Conservation (phyloP, 2,329 filamentous ascomycete genomes). For the Colletotrichum sp. region DNA sequence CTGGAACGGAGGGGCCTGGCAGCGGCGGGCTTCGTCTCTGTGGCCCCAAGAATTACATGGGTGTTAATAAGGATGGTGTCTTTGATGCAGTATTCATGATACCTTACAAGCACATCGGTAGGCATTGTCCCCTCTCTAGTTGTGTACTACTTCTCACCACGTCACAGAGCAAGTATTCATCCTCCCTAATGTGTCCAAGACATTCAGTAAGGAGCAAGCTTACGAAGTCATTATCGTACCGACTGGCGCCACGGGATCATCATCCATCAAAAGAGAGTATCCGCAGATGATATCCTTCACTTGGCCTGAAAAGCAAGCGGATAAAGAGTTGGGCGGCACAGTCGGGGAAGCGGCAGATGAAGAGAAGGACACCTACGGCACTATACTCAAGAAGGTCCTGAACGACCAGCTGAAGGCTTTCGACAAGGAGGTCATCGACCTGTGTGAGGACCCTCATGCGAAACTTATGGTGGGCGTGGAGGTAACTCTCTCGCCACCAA, state of each 20-base stretch:
- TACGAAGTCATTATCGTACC: background rate
- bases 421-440: background rate
- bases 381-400: background rate
- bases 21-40: too few relatives aligned
- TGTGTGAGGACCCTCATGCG: background rate
- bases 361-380: background rate
- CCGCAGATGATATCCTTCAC: background rate
- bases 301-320: background rate
- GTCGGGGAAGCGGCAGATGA: background rate
- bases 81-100: background rate
- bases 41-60: background rate
- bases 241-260: background rate
- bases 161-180: background rate
- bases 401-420: background rate
- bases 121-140: background rate
- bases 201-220: fast-evolving
- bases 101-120: background rate
- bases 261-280: background rate
- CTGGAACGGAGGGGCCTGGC: too few relatives aligned
- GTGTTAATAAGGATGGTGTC: background rate
- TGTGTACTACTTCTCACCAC: too few relatives aligned
- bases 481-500: background rate
- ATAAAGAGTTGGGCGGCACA: background rate
- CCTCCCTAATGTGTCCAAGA: fast-evolving
- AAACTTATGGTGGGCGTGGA: background rate